Conservation (phyloP, 805 yeast species). For the Yarrowia divulgata region DNA sequence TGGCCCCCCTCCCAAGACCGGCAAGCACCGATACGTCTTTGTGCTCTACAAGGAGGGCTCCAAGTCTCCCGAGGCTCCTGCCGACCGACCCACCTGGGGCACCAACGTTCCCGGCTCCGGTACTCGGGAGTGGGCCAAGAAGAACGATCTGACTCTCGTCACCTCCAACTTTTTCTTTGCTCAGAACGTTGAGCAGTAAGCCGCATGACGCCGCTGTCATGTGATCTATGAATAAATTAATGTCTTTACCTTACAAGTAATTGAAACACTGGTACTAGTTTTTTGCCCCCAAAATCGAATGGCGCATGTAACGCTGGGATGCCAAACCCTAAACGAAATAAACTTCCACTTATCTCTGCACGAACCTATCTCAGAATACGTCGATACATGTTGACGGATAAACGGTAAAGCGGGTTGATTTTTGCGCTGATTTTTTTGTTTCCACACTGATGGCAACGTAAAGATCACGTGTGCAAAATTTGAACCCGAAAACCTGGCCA, state of each 20-base stretch:
- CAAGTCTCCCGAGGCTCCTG: slow-evolving; percentile 50
- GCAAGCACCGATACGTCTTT: slow-evolving; percentile 86
- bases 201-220: not conserved
- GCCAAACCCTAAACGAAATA: not conserved
- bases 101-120: slow-evolving; percentile 83
- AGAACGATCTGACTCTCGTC: slow-evolving; percentile 65
- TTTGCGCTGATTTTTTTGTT: no score
- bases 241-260: no score
- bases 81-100: slow-evolving; percentile 81
- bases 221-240: not conserved
- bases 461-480: no score
- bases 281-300: no score
- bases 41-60: slow-evolving; percentile 71
- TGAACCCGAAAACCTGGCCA: no score
- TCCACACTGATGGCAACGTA: no score
- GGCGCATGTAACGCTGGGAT: not conserved
- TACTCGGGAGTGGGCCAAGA: slow-evolving; percentile 72
- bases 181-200: slow-evolving; percentile 53
- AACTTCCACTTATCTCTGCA: slow-evolving; percentile 1
- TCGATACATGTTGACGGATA: no score
- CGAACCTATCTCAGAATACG: no score
- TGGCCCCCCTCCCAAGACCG: slow-evolving; percentile 87
- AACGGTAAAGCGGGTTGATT: no score
- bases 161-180: slow-evolving; percentile 87
- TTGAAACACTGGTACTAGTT: no score